Base-by-base conservation (phyloP, 78 protist genomes). In the Ministeria vibrans region DNA sequence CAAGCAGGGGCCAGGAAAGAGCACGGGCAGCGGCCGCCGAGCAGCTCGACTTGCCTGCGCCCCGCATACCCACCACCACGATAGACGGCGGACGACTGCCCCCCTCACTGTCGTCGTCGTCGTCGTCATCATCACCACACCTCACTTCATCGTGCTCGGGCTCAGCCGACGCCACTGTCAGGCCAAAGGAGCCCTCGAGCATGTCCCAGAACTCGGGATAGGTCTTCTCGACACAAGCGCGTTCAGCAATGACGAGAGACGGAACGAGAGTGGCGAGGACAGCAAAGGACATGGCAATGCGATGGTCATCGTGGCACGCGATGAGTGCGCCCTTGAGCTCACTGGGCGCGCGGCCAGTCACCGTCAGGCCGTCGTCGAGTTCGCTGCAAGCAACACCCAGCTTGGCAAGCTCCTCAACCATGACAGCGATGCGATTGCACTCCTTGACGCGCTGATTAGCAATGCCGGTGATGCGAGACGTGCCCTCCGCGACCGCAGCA, bases 231-330 rank as follows among this genome's bases (percentile, higher is more conserved):
- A 87, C 91, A 75, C 94, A 91, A 34, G 38, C 77, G 75, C 80
- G 84, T 43, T 91, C 91, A 15, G 49, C 64, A 42, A 91, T 79
- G 45, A 74, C 36, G 42, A 91, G 68, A 32, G 73, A 80, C 4
- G 89, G 81, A 11, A 78, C 88, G 22, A 11, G 28, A 9, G 77
- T 45, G 38, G 84, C 88, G 39, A 89, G 86, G 41, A 84, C 87
- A 62, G 84, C 94, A 69, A 90, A 90, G 64, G 66, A 34, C 94
- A 90, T 90, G 28, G 94, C 94, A 23, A 90, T 85, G 42, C 94
- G 88, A 81, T 90, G 94, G 88, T 90, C 94, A 53, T 85, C 80
- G 83, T 87, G 49, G 82, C 94, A 90, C 39, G 42, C 23, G 74
- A 90, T 84, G 68, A 18, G 0, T 9, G 62, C 91, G 42, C 78